Evolutionary conservation across 805 yeast species (phyloP).

Genomic region (Saccharomycopsis malanga): DNA sequence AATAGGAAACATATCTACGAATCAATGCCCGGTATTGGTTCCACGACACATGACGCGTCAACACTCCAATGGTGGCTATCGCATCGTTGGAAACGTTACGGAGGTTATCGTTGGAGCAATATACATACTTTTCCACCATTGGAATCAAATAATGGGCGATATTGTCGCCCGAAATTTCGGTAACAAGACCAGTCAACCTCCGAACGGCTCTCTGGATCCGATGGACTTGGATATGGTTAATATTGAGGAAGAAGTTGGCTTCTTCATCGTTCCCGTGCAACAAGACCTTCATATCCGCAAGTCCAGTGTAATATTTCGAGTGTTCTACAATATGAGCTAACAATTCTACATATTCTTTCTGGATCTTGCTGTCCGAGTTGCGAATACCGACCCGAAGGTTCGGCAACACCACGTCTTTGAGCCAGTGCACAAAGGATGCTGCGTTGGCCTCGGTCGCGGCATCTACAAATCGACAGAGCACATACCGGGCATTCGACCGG

Average conservation of each 20-base stretch:
- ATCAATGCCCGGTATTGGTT: conserved; percentile 72
- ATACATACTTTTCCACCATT: conserved; percentile 72
- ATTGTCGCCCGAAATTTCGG: conserved; percentile 43
- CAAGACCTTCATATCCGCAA: conserved; percentile 61
- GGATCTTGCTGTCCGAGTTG: conserved; percentile 39
- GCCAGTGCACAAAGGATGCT: conserved; percentile 31
- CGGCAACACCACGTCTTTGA: conserved; percentile 56
- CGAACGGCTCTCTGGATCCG: conserved; percentile 81
- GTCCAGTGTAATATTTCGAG: conserved; percentile 37
- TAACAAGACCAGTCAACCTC: conserved; percentile 46
- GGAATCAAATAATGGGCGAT: conserved; percentile 81
- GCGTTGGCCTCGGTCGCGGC: conserved; percentile 27
- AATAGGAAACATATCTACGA: conserved; percentile 52
- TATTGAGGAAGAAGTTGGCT: conserved; percentile 69
- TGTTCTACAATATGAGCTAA: conserved; percentile 54
- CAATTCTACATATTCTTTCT: conserved; percentile 63
- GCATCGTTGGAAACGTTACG: conserved; percentile 63
- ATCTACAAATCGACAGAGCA: conserved; percentile 61
- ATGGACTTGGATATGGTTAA: conserved; percentile 77
- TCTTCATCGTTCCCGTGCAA: conserved; percentile 68
- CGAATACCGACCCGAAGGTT: conserved; percentile 61
- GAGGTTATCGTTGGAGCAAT: conserved; percentile 48
- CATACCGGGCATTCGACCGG: conserved; percentile 66
- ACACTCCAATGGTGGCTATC: conserved; percentile 49
- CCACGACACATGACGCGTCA: conserved; percentile 60